Base-by-base conservation (phyloP, 1,284 basidiomycete genomes). In the Sphagnurus paluster region DNA sequence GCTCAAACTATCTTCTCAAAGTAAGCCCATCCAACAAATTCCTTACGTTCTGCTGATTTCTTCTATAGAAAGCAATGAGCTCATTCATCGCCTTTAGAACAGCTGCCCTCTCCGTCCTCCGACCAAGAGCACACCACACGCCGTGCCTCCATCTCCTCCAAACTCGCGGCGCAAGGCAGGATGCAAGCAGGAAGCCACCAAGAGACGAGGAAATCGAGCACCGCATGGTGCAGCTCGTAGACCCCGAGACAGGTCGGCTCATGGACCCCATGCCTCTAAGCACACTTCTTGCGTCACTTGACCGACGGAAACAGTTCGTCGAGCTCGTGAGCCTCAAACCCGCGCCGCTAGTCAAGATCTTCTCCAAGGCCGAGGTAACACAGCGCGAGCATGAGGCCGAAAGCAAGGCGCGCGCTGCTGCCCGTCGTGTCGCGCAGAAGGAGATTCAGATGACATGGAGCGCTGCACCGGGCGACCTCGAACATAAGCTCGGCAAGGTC, bases 391-490 rank as follows among this genome's bases (percentile, higher is more conserved):
- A 69, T 54, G 62, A 68, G 39, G 57, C 59, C 26, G 69, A 65
- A 50, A 58, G 59, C 42, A 64, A 65, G 42, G 57, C 65, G 25
- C 69, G 61, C 46, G 64, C 60, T 46, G 58, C 53, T 5, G 58
- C 54, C 30, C 65, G 65, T 48, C 67, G 62, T 17, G 68, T 65
- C 37, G 68, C 74, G 42, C 61, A 68, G 46, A 91, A 90, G 68
- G 86, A 90, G 68, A 70, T 90, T 3, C 86, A 88, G 64, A 59
- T 92, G 46, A 81, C 82, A 5, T 93, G 87, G 86, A 72, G 70
- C 7, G 77, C 82, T 19, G 79, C 69, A 7, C 52, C 64, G 17
- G 77, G 72, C 13, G 90, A 93, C 57, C 57, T 86, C 13, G 69
- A 70, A 29, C 84, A 86, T 64, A 92, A 90, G 61, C 54, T 92